Percentiles rank a stretch among this genome's conserved stretches.
Evolutionary conservation across 768 basidiomycete species (phyloP).

Genomic region (Lactarius hatsudake): DNA sequence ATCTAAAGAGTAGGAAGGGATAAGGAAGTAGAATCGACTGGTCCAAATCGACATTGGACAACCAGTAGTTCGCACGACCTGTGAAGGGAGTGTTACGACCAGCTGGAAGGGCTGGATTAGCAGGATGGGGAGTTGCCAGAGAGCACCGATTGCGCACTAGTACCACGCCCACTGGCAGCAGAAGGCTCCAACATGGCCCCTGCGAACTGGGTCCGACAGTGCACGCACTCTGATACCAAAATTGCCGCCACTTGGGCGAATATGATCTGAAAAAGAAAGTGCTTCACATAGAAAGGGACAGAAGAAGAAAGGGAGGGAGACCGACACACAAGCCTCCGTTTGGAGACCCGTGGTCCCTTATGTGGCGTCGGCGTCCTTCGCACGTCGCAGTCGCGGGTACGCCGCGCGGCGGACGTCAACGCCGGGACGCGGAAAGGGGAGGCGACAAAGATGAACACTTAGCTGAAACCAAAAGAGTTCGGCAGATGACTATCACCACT

Average conservation of each 20-base stretch:
- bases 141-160: too few species aligned
- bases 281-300: slow-evolving; percentile 1
- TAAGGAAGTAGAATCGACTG: not conserved
- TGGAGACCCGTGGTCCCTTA: slow-evolving; percentile 4
- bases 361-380: slow-evolving; percentile 6
- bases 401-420: slow-evolving; percentile 8
- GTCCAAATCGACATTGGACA: not conserved
- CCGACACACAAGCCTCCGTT: slow-evolving; percentile 11
- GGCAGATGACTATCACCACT: not conserved
- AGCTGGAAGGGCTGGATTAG: too few species aligned
- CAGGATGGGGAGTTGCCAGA: too few species aligned
- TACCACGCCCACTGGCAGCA: too few species aligned
- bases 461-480: slow-evolving; percentile 8
- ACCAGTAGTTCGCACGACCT: not conserved
- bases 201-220: too few species aligned
- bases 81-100: not conserved
- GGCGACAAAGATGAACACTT: slow-evolving; percentile 2
- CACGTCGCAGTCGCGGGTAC: slow-evolving; percentile 22
- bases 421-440: slow-evolving; percentile 8
- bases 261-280: slow-evolving; percentile 12
- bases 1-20: not conserved
- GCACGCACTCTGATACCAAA: not conserved
- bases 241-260: not conserved
- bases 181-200: too few species aligned
- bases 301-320: not conserved